These are phyloP conservation scores for Aspergillus aculeatus DNA, from an alignment of 2,329 filamentous ascomycete genomes.

Conservation along the genomic window DNA sequence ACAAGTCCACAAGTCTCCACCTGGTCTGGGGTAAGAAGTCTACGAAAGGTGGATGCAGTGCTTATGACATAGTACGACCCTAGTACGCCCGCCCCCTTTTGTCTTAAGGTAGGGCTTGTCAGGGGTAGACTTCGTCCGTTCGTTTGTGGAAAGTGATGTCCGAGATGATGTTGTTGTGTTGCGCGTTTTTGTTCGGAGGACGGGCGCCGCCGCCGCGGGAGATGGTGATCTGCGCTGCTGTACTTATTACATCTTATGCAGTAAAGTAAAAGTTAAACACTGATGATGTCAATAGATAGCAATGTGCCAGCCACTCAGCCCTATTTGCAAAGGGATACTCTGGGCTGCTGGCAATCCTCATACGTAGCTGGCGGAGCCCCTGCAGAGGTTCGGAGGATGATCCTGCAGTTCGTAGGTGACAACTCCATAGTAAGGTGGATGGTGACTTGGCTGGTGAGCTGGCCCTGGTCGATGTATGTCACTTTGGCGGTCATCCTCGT, in stretches of 20 bases:
- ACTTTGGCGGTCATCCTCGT: too few species aligned
- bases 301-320: not conserved
- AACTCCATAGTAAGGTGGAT: too few species aligned
- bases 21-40: too few species aligned
- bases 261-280: not conserved
- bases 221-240: not conserved
- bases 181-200: not conserved
- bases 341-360: not conserved
- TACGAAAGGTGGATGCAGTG: too few species aligned
- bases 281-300: not conserved
- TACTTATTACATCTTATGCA: too few species aligned
- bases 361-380: not conserved
- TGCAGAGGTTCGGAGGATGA: not conserved
- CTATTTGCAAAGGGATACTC: not conserved
- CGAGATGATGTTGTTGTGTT: not conserved
- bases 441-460: not conserved
- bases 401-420: not conserved
- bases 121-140: not conserved
- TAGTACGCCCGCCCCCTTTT: not conserved
- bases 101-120: not conserved
- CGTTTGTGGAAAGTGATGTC: not conserved
- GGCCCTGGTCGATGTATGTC: not conserved
- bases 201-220: not conserved
- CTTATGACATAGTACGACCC: too few species aligned
- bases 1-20: too few species aligned